phyloP scores from a whole-genome alignment of 352 stramenopile genomes.

The Globisporangium nodosum region DNA sequence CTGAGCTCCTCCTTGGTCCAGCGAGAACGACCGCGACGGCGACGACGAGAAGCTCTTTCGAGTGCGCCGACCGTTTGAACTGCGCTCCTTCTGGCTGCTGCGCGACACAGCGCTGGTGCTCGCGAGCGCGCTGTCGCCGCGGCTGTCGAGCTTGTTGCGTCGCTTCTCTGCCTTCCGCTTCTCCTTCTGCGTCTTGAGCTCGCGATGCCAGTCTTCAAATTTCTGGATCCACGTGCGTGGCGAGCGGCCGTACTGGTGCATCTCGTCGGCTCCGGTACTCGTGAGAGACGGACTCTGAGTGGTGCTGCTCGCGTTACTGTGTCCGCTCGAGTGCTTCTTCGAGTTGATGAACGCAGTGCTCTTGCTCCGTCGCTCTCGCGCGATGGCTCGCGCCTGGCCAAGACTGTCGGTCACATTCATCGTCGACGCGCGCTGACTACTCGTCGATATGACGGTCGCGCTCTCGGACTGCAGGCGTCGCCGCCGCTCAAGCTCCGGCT shows the following conservation, averaged over 20 bases:
- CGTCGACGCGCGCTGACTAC: constrained; percentile 3
- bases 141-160: constrained; percentile 39
- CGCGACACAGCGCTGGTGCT: constrained; percentile 10
- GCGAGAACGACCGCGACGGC: constrained; percentile 4
- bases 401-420: constrained; percentile 14
- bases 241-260: constrained; percentile 38
- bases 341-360: constrained; percentile 54
- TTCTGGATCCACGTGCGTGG: constrained; percentile 74
- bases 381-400: neutral
- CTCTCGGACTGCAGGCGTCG: constrained; percentile 33
- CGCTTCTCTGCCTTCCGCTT: constrained; percentile 72
- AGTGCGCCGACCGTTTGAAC: constrained; percentile 15
- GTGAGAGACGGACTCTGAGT: constrained; percentile 2
- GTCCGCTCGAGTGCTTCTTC: constrained; percentile 19
- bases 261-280: constrained; percentile 15
- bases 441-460: constrained; percentile 6
- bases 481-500: constrained; percentile 30
- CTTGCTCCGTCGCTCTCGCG: constrained; percentile 57
- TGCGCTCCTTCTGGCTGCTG: constrained; percentile 20
- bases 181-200: constrained; percentile 73
- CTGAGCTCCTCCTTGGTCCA: constrained; percentile 16
- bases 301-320: constrained; percentile 10
- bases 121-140: constrained; percentile 22
- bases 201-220: constrained; percentile 78
- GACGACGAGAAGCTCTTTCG: constrained; percentile 20